Conservation (phyloP, 148 eudicot genomes). For the Selenicereus undatus region DNA sequence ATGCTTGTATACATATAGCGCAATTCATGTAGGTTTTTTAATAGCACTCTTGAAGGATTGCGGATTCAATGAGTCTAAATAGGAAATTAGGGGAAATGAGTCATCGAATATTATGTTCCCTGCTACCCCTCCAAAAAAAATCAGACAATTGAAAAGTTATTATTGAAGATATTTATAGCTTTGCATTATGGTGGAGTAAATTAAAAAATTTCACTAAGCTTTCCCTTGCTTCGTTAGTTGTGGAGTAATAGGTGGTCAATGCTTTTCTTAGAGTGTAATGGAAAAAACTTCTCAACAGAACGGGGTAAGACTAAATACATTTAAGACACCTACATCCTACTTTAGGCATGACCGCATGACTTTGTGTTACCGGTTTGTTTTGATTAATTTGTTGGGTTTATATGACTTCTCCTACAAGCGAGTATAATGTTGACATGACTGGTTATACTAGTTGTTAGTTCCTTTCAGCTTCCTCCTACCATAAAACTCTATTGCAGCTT, state of each 20-base stretch:
- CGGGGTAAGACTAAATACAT: neutral
- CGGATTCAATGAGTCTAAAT: no score
- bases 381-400: neutral
- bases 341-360: neutral
- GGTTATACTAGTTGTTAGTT: neutral
- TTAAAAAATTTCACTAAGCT: neutral
- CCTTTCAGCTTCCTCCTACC: neutral
- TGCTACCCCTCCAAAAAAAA: no score
- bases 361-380: neutral
- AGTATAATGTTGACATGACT: neutral
- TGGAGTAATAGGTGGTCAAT: neutral
- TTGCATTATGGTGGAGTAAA: neutral
- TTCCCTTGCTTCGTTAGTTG: neutral
- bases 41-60: no score
- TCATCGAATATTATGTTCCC: no score
- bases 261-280: neutral
- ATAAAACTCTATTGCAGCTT: constrained; percentile 1
- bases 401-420: neutral
- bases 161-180: neutral
- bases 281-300: neutral
- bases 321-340: neutral
- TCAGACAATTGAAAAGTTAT: neutral
- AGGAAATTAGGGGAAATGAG: no score
- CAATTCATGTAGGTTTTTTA: no score
- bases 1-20: no score